Percentiles rank a stretch among this genome's conserved stretches.
Conservation (phyloP, 495 filamentous ascomycete genomes). For the Staphylotrichum longicolle region DNA sequence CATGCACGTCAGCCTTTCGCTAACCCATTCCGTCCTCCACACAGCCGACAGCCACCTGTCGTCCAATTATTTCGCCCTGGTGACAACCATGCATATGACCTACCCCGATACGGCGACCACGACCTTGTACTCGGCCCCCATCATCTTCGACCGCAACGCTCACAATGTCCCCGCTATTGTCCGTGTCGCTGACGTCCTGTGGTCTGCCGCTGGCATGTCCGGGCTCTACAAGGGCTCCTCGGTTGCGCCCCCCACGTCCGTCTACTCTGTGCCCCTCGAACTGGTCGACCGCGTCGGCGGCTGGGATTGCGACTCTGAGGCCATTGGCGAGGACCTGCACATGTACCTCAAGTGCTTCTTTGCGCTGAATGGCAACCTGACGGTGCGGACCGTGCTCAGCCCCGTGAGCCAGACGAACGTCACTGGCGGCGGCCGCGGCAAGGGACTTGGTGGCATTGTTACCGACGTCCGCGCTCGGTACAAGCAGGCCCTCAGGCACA, state of each 20-base stretch:
- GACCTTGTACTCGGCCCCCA: constrained; percentile 64
- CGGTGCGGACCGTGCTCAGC: constrained; percentile 52
- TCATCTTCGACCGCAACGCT: constrained; percentile 70
- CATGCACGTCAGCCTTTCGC: constrained; percentile 28
- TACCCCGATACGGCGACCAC: constrained; percentile 55
- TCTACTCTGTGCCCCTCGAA: constrained; percentile 63
- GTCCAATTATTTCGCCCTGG: constrained; percentile 60
- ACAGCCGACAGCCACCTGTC: constrained; percentile 68
- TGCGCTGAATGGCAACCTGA: constrained; percentile 60
- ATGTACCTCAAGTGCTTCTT: constrained; percentile 78
- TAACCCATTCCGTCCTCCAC: constrained; percentile 31
- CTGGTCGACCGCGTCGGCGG: constrained; percentile 62
- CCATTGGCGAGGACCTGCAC: constrained; percentile 70
- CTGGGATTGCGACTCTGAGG: constrained; percentile 64
- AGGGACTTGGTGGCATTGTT: constrained; percentile 49
- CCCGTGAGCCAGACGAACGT: constrained; percentile 70
- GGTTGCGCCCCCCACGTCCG: constrained; percentile 65
- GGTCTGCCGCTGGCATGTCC: constrained; percentile 64
- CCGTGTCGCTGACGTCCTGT: constrained; percentile 65
- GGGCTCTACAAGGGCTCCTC: constrained; percentile 58
- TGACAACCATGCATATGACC: constrained; percentile 57
- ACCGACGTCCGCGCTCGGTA: constrained; percentile 59
- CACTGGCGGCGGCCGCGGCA: constrained; percentile 50
- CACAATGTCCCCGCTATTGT: constrained; percentile 64
- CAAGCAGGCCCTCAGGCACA: constrained; percentile 64